A percentile compares a stretch with the other conserved stretches of the same genome.
Conservation (phyloP, 176 grass and related monocot genomes). For the Musa troglodytarum region DNA sequence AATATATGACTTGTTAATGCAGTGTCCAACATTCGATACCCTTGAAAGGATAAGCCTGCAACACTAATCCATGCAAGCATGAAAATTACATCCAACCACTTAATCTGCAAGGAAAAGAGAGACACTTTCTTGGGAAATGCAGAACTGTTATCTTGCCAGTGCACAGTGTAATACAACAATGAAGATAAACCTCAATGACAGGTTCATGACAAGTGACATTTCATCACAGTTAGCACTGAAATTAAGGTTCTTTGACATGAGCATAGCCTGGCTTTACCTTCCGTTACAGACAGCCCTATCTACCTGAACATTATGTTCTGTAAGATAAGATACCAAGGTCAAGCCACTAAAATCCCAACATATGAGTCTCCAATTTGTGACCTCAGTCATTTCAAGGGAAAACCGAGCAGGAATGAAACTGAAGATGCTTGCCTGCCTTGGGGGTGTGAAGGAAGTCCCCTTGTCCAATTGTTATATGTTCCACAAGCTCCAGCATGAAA, state of each 20-base stretch:
- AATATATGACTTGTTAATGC: no score
- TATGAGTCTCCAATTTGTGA: no score
- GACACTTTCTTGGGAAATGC: neutral
- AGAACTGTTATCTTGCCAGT: neutral
- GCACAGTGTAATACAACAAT: neutral
- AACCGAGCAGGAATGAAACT: no score
- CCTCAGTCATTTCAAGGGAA: no score
- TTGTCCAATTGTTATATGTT: no score
- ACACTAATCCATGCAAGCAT: neutral
- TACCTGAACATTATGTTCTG: neutral
- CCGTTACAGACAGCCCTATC: neutral
- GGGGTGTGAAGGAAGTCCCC: no score
- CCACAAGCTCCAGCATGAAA: neutral
- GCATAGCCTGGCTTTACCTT: neutral
- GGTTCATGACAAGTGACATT: neutral
- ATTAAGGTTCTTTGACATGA: conserved; percentile 5
- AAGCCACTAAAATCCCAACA: no score
- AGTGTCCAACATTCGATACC: neutral
- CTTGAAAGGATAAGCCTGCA: neutral
- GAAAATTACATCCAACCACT: conserved; percentile 4
- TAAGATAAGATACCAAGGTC: neutral
- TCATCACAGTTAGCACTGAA: conserved; percentile 8
- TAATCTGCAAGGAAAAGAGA: neutral
- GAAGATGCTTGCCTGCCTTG: no score
- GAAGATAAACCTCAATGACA: neutral